Evolutionary conservation across 768 basidiomycete species (phyloP).

Genomic region (Obba rivulosa): DNA sequence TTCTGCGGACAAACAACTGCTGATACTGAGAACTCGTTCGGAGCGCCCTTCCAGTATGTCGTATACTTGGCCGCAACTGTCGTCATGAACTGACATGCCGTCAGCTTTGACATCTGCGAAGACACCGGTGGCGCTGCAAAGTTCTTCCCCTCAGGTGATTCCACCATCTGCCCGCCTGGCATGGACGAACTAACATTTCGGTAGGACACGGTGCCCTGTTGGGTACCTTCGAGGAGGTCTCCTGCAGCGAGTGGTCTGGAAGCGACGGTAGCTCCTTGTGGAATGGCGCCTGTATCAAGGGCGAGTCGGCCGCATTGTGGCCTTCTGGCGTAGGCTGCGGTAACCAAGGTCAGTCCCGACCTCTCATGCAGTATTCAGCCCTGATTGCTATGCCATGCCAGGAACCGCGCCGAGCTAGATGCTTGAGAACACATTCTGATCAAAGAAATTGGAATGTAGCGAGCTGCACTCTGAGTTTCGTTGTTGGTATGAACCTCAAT

Average conservation of each 20-base stretch:
- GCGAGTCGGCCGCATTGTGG: constrained; percentile 46
- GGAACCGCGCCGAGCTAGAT: too few species aligned
- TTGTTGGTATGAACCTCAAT: too few species aligned
- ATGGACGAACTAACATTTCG: neutral
- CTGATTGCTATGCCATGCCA: too few species aligned
- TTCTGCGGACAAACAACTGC: constrained; percentile 50
- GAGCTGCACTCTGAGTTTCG: too few species aligned
- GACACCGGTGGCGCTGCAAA: constrained; percentile 46
- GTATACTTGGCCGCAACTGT: neutral
- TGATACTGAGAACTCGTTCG: constrained; percentile 37
- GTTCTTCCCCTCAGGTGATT: constrained; percentile 48
- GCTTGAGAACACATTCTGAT: too few species aligned
- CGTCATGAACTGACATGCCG: neutral
- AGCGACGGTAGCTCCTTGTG: constrained; percentile 42
- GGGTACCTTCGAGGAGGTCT: constrained; percentile 49
- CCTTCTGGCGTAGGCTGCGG: constrained; percentile 43
- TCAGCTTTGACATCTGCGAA: constrained; percentile 58
- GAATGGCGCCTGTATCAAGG: constrained; percentile 46
- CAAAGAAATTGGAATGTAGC: too few species aligned
- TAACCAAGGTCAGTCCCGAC: constrained; percentile 39
- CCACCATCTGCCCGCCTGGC: neutral
- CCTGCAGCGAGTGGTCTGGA: constrained; percentile 53
- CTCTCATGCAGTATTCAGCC: too few species aligned
- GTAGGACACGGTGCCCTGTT: constrained; percentile 44
- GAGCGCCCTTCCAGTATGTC: constrained; percentile 44